Evolutionary conservation across 768 basidiomycete genomes (phyloP).

Genomic region (Mrakia frigida): DNA sequence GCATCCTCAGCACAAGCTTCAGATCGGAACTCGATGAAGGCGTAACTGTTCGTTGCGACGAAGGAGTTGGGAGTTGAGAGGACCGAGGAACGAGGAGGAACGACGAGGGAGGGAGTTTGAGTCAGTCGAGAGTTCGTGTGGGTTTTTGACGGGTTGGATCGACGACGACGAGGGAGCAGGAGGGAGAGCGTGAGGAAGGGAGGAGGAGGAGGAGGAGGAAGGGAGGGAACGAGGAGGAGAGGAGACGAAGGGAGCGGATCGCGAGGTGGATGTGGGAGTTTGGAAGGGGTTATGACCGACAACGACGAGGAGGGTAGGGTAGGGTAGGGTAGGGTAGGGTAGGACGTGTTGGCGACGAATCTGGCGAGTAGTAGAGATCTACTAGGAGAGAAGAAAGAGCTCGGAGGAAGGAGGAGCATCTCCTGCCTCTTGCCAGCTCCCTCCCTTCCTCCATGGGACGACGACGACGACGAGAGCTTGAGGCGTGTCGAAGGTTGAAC

Average conservation of each 20-base stretch:
- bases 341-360: no score
- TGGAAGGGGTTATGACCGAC: background rate
- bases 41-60: slow-evolving; percentile 15
- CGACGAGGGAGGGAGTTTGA: background rate
- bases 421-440: background rate
- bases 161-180: background rate
- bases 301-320: background rate
- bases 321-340: no score
- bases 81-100: background rate
- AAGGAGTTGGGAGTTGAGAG: background rate
- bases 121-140: background rate
- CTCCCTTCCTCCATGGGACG: background rate
- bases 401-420: background rate
- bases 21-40: slow-evolving; percentile 26
- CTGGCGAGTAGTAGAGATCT: no score
- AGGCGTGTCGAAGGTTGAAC: background rate
- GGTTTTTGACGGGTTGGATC: background rate
- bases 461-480: background rate
- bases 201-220: background rate
- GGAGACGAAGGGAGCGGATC: background rate
- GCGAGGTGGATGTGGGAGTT: background rate
- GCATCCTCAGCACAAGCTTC: slow-evolving; percentile 28
- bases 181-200: background rate
- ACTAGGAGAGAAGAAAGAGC: no score
- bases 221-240: background rate